phyloP scores from a whole-genome alignment of 106 monocot genomes.

The Acorus gramineus region DNA sequence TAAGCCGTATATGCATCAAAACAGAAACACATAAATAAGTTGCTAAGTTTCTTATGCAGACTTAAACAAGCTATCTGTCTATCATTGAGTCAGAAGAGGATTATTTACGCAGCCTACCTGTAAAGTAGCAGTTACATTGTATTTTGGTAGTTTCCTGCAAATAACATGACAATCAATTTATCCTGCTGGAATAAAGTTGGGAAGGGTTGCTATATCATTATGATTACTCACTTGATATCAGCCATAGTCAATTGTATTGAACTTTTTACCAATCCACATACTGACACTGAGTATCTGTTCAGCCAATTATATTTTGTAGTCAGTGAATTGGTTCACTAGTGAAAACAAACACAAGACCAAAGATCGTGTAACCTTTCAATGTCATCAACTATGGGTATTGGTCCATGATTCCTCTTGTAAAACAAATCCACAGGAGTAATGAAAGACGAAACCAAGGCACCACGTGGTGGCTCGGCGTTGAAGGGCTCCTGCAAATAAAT shows the following conservation, averaged over 20 bases:
- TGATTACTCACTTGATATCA: conserved; percentile 51
- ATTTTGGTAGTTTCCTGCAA: conserved; percentile 86
- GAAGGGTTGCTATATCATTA: neutral
- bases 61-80: too few relatives aligned
- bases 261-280: conserved; percentile 62
- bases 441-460: conserved; percentile 59
- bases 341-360: neutral
- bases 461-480: conserved; percentile 87
- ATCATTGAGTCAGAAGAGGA: neutral
- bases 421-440: conserved; percentile 81
- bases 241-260: conserved; percentile 58
- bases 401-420: conserved; percentile 99
- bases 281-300: conserved; percentile 56
- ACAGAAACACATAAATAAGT: too few relatives aligned
- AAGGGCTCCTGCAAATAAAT: conserved; percentile 68
- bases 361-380: conserved; percentile 39
- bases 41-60: too few relatives aligned
- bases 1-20: too few relatives aligned
- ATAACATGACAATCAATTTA: conserved; percentile 9
- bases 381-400: conserved; percentile 82
- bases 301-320: neutral
- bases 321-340: too few relatives aligned
- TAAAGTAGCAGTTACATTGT: conserved; percentile 80
- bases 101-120: conserved; percentile 37
- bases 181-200: neutral